A percentile compares a stretch with the other conserved stretches of the same genome.
These are phyloP conservation scores for Fusarium subglutinans DNA, from an alignment of 2,329 filamentous ascomycete species.

Conservation along the genomic window DNA sequence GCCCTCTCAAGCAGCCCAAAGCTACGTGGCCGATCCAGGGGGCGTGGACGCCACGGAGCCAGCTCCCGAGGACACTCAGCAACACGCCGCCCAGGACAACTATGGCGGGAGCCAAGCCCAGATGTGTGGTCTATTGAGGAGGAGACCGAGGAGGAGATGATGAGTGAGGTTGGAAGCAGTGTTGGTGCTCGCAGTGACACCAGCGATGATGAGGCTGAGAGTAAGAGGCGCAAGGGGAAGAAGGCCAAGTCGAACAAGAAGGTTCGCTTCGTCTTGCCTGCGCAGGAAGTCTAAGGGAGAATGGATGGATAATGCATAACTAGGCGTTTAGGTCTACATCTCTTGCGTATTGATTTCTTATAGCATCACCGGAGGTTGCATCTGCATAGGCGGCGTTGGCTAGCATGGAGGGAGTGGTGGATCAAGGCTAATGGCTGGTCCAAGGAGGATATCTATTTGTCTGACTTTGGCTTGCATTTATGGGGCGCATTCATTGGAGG, in stretches of 20 bases:
- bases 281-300: conserved; percentile 45
- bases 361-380: conserved; percentile 18
- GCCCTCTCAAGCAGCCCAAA: conserved; percentile 41
- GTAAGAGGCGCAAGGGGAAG: conserved; percentile 35
- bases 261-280: conserved; percentile 64
- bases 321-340: conserved; percentile 28
- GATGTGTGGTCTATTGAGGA: conserved; percentile 70
- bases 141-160: conserved; percentile 64
- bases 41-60: conserved; percentile 44
- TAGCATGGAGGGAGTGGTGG: conserved; percentile 29
- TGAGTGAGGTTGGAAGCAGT: conserved; percentile 54
- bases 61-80: conserved; percentile 41
- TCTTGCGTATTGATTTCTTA: conserved; percentile 15
- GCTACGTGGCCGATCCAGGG: conserved; percentile 44
- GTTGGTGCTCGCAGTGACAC: conserved; percentile 44
- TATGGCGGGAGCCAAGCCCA: conserved; percentile 67
- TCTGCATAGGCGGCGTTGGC: conserved; percentile 36
- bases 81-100: conserved; percentile 51
- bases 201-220: conserved; percentile 37
- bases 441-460: conserved; percentile 19
- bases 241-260: conserved; percentile 63
- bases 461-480: conserved; percentile 8
- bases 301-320: conserved; percentile 34
- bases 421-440: conserved; percentile 34
- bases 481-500: conserved; percentile 13